Percentiles rank a stretch among this genome's conserved stretches.
Conservation (phyloP, 257 asterid genomes). For the Phtheirospermum japonicum region DNA sequence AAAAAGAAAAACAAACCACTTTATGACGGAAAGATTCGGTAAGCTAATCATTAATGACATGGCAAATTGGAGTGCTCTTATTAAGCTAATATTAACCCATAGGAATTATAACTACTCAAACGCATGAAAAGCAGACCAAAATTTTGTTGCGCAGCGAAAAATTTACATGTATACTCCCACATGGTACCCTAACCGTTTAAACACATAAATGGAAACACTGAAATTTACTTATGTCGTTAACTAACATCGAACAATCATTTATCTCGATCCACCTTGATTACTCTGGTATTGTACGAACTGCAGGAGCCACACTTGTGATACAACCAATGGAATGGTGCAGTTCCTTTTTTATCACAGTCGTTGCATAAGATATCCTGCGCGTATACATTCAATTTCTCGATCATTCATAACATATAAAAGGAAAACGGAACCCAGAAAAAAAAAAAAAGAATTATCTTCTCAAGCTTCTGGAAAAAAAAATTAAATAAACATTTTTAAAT, state of each 20-base stretch:
- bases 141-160: constrained; percentile 18
- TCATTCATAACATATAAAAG: not conserved
- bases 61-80: too few relatives aligned
- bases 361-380: constrained; percentile 82
- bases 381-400: not conserved
- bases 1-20: not conserved
- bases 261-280: constrained; percentile 68
- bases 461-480: too few relatives aligned
- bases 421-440: too few relatives aligned
- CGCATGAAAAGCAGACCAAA: constrained; percentile 19
- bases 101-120: too few relatives aligned
- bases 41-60: too few relatives aligned
- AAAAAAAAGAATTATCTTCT: too few relatives aligned
- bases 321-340: constrained; percentile 89
- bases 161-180: constrained; percentile 29
- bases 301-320: constrained; percentile 86
- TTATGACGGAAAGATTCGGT: not conserved
- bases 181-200: constrained; percentile 19
- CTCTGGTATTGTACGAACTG: constrained; percentile 87
- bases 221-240: constrained; percentile 9
- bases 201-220: constrained; percentile 24
- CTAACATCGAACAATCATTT: constrained; percentile 50
- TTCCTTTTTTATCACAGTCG: constrained; percentile 78
- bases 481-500: too few relatives aligned
- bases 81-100: too few relatives aligned